These are phyloP conservation scores for Phialemoniopsis sp. DNA, from an alignment of 2,329 filamentous ascomycete genomes.

Conservation along the genomic window DNA sequence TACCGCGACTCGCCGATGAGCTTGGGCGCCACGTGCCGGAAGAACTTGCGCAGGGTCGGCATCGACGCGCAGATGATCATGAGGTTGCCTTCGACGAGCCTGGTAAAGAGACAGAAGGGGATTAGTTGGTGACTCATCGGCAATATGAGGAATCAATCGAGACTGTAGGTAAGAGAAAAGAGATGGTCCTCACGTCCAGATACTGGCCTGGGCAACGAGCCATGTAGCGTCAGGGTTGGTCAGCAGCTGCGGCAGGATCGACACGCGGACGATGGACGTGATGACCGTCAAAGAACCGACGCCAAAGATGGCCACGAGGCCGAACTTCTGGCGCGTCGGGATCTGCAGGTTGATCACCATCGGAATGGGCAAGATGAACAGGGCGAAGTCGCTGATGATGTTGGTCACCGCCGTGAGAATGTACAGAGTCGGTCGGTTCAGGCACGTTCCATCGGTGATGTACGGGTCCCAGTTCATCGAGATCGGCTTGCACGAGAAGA, in stretches of 20 bases:
- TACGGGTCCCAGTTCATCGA: slow-evolving; percentile 22
- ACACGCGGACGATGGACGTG: slow-evolving; percentile 23
- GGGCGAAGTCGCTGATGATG: slow-evolving; percentile 41
- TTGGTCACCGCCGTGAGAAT: slow-evolving; percentile 42
- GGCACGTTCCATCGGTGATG: slow-evolving; percentile 18
- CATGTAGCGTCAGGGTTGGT: slow-evolving; percentile 20
- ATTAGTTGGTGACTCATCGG: no score
- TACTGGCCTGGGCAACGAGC: slow-evolving; percentile 18
- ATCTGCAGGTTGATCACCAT: slow-evolving; percentile 40
- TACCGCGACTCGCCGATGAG: slow-evolving; percentile 14
- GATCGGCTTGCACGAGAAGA: slow-evolving; percentile 31
- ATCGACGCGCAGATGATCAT: slow-evolving; percentile 34
- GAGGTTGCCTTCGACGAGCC: slow-evolving; percentile 30
- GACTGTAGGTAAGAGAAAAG: no score
- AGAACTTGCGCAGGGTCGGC: slow-evolving; percentile 32
- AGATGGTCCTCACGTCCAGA: slow-evolving; percentile 16
- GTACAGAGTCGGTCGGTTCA: slow-evolving; percentile 40
- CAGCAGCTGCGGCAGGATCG: slow-evolving; percentile 18
- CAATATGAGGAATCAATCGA: no score
- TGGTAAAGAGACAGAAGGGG: no score
- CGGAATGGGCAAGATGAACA: slow-evolving; percentile 40
- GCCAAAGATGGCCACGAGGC: slow-evolving; percentile 17
- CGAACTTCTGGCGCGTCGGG: slow-evolving; percentile 40
- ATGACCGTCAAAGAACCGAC: slow-evolving; percentile 16
- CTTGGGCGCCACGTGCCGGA: slow-evolving; percentile 27